These are phyloP conservation scores for Globisporangium cylindrosporum DNA, from an alignment of 352 stramenopile species.

Conservation along the genomic window DNA sequence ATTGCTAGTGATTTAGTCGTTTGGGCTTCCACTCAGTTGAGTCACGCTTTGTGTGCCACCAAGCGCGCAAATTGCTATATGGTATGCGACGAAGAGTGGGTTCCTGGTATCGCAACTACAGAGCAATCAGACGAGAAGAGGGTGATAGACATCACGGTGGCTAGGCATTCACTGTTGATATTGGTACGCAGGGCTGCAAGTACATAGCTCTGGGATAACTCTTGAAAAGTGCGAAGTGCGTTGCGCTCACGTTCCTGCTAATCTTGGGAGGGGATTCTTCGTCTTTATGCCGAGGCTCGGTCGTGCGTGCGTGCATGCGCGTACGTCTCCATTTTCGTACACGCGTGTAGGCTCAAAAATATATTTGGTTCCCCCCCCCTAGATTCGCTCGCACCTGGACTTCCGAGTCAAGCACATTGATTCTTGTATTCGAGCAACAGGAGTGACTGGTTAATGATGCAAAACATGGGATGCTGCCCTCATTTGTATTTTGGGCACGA, in stretches of 20 bases:
- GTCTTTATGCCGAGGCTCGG: neutral
- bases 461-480: neutral
- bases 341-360: neutral
- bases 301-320: too few relatives aligned
- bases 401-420: neutral
- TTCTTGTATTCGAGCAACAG: neutral
- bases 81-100: neutral
- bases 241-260: constrained; percentile 9
- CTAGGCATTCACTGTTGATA: neutral
- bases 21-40: neutral
- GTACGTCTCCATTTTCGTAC: neutral
- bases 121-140: too few relatives aligned
- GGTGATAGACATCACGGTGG: too few relatives aligned
- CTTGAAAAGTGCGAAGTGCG: constrained; percentile 13
- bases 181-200: neutral
- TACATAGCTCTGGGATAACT: constrained; percentile 3
- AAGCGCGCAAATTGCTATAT: constrained; percentile 8
- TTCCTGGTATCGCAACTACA: too few relatives aligned
- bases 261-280: neutral
- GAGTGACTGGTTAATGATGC: neutral
- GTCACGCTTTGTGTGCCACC: neutral
- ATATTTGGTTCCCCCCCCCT: neutral
- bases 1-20: neutral
- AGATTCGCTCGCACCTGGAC: neutral
- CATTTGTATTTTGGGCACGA: neutral